Evolutionary conservation across 2,329 filamentous ascomycete species (phyloP).

Genomic region (Macrophomina pseudophaseolina): DNA sequence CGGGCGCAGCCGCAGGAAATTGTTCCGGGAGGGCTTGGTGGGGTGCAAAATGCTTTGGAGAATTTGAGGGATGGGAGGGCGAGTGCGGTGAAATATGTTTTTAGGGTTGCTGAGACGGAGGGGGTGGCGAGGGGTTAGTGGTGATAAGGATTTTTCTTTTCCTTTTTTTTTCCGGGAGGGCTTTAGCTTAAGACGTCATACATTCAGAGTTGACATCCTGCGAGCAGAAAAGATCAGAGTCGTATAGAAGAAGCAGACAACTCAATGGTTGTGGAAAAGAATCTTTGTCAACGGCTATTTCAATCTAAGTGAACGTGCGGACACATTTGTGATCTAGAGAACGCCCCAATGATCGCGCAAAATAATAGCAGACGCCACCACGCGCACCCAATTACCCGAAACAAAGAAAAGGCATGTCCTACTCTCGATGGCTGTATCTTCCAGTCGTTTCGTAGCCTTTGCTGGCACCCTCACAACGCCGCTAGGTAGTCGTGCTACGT

Average conservation of each 20-base stretch:
- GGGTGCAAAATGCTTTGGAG: constrained; percentile 35
- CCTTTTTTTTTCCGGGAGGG: not conserved
- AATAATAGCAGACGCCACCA: too few species aligned
- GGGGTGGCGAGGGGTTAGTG: constrained; percentile 31
- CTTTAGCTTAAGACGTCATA: not conserved
- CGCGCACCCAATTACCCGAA: not conserved
- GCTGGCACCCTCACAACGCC: not conserved
- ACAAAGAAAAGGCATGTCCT: not conserved
- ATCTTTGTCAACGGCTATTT: too few species aligned
- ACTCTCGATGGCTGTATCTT: not conserved
- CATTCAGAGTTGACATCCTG: too few species aligned
- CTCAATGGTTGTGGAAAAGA: too few species aligned
- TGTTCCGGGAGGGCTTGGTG: constrained; percentile 36
- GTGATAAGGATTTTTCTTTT: not conserved
- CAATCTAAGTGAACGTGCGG: not conserved
- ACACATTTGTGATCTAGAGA: not conserved
- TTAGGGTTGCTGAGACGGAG: constrained; percentile 31
- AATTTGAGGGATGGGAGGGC: constrained; percentile 39
- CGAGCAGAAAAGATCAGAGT: too few species aligned
- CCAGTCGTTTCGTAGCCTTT: not conserved
- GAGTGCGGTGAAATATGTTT: constrained; percentile 40
- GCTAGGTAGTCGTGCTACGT: not conserved
- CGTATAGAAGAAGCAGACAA: too few species aligned
- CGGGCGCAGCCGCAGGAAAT: constrained; percentile 42
- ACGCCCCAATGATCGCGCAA: not conserved